Conservation (phyloP, 495 filamentous ascomycete genomes). For the Neurospora sp. region DNA sequence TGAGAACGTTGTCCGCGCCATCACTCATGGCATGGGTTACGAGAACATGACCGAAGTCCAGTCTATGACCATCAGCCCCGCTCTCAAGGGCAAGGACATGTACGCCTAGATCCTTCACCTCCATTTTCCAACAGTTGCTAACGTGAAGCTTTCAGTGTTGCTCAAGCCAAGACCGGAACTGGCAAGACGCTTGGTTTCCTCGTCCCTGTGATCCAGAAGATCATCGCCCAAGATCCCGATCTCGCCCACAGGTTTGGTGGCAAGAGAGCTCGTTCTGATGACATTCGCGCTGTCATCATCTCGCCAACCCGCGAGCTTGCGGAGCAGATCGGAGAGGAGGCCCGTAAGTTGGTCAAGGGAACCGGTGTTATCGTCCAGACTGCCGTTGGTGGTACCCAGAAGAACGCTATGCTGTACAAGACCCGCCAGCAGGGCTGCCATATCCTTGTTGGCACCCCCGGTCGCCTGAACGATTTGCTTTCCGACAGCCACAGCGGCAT, state of each 20-base stretch:
- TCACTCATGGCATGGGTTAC: constrained; percentile 65
- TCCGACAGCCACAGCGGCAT: constrained; percentile 56
- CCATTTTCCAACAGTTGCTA: not conserved
- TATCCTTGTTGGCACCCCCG: constrained; percentile 82
- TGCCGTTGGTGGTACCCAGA: constrained; percentile 83
- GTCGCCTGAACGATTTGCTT: constrained; percentile 77
- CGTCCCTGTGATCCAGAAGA: constrained; percentile 61
- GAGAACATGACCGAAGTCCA: constrained; percentile 93
- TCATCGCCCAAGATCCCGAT: constrained; percentile 49
- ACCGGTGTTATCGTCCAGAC: constrained; percentile 70
- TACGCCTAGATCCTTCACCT: constrained; percentile 35
- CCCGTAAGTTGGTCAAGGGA: constrained; percentile 51
- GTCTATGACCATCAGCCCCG: constrained; percentile 65
- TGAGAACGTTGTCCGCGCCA: constrained; percentile 50
- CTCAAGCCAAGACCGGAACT: constrained; percentile 80
- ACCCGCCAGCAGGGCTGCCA: constrained; percentile 74
- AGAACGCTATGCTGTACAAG: constrained; percentile 46
- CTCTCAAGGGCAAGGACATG: constrained; percentile 72
- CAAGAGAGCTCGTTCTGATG: constrained; percentile 34
- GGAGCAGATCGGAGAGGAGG: constrained; percentile 85
- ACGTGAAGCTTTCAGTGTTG: constrained; percentile 48
- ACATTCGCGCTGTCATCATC: constrained; percentile 83
- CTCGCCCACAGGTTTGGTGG: constrained; percentile 22
- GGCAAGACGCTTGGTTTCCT: constrained; percentile 84
- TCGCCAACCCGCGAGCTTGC: constrained; percentile 93